Conservation (phyloP, 2,329 filamentous ascomycete genomes). For the Verruconis gallopava region DNA sequence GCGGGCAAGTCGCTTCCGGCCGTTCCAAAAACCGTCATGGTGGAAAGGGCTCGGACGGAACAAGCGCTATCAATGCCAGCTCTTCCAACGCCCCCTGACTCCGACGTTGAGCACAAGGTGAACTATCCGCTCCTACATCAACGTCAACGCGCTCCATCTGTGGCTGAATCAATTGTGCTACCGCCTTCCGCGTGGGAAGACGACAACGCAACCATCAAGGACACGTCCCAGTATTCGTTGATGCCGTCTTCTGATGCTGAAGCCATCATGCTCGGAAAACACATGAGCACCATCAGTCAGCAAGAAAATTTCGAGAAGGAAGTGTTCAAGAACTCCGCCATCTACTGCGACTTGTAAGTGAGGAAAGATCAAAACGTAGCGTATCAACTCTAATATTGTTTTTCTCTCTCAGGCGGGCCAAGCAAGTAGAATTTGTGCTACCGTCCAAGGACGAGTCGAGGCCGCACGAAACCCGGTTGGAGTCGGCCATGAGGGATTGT, state of each 20-base stretch:
- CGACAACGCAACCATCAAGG: background rate
- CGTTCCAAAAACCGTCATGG: no score
- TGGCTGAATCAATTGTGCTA: slow-evolving; percentile 3
- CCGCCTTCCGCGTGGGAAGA: slow-evolving; percentile 1
- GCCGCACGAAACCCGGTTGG: slow-evolving; percentile 28
- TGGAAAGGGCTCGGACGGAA: no score
- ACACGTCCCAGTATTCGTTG: background rate
- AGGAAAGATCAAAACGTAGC: background rate
- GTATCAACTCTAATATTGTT: background rate
- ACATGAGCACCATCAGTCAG: slow-evolving; percentile 6
- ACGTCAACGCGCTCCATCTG: slow-evolving; percentile 2
- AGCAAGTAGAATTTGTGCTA: slow-evolving; percentile 29
- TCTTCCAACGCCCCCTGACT: background rate
- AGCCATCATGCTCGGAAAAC: background rate
- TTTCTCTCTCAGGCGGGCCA: slow-evolving; percentile 21
- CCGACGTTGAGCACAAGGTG: no score
- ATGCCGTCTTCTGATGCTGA: background rate
- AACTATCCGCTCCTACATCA: background rate
- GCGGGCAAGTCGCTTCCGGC: no score
- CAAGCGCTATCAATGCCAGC: slow-evolving; percentile 4
- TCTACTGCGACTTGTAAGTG: slow-evolving; percentile 9
- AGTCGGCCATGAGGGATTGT: slow-evolving; percentile 23
- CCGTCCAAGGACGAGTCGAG: slow-evolving; percentile 19
- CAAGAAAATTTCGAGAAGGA: slow-evolving; percentile 9
- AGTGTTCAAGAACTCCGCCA: slow-evolving; percentile 10